phyloP scores from a whole-genome alignment of 306 rosid species.

The Delonix regia region DNA sequence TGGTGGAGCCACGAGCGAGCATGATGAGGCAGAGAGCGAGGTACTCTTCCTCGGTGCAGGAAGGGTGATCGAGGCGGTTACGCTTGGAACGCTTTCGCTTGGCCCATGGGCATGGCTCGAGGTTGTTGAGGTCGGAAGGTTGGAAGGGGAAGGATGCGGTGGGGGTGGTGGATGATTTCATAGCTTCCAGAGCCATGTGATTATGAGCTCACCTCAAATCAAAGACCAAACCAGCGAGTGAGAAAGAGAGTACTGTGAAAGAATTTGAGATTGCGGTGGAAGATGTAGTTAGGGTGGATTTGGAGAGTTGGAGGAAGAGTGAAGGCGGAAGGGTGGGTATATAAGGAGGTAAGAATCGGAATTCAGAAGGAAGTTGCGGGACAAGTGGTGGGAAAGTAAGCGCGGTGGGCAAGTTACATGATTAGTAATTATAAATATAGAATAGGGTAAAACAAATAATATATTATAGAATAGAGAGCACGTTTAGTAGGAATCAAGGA shows the following conservation, averaged over 20 bases:
- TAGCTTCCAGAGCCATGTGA: slow-evolving; percentile 82
- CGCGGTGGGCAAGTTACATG: slow-evolving; percentile 44
- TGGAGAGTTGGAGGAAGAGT: slow-evolving; percentile 31
- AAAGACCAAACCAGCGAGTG: neutral
- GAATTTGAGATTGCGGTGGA: neutral
- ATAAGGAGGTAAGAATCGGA: slow-evolving; percentile 43
- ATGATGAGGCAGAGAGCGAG: slow-evolving; percentile 95
- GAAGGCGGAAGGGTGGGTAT: slow-evolving; percentile 24
- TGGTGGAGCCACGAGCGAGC: slow-evolving; percentile 76
- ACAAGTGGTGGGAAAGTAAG: slow-evolving; percentile 77
- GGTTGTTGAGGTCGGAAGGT: slow-evolving; percentile 34
- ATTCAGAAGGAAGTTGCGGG: slow-evolving; percentile 77
- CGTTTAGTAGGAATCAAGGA: slow-evolving; percentile 33
- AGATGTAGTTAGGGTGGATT: neutral
- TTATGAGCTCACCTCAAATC: neutral
- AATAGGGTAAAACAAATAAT: slow-evolving; percentile 1
- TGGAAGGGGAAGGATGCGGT: slow-evolving; percentile 56
- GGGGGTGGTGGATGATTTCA: slow-evolving; percentile 72
- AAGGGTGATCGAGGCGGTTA: slow-evolving; percentile 49
- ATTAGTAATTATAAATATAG: neutral
- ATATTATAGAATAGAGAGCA: slow-evolving; percentile 37
- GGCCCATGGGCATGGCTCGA: slow-evolving; percentile 59
- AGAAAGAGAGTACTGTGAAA: no score
- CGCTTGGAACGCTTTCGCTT: slow-evolving; percentile 96
- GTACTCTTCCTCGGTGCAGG: slow-evolving; percentile 82